Base-by-base conservation (phyloP, 1,284 basidiomycete genomes). In the Marasmius oreades region DNA sequence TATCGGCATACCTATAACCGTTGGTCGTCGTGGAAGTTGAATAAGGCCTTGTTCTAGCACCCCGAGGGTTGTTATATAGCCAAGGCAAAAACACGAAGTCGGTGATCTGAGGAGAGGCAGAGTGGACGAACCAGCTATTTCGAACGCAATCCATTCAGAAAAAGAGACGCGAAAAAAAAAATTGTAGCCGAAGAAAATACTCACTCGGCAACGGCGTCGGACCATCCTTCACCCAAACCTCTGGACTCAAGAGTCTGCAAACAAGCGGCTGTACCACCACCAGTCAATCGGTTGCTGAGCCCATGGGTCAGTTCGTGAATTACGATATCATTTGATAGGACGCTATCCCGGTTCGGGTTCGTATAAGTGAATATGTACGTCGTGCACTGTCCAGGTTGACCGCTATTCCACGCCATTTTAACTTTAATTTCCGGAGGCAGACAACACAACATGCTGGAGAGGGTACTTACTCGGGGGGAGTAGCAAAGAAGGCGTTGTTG, bases 201-300 rank as follows among this genome's bases (percentile, higher is more conserved):
- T 16, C 62, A 78, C 77, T 77, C 72, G 14, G 80, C 78, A 63
- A 82, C 70, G 23, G 78, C 75, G 63, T 82, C 80, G n/a, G 76
- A 77, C 79, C 79, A 81, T 39, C 77, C 80, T 68, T 83, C 81
- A 28, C 80, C 80, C 61, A 83, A 69, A 4, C 79, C 80, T 28
- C 72, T 72, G 26, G 80, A 69, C 62, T 82, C 80, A 8, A 67
- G 69, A 3, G 77, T 77, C 62, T 79, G 77, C 23, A 82, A 66
- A 63, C 81, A 82, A 11, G 73, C 67, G 24, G 72, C 80, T 16
- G 79, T 81, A 7, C 79, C 80, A 50, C 73, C 71, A 23, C 73
- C 73, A 5, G 72, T 74, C 63, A 75, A 59, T 34, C 72, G 71
- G 63, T 73, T 73, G 37, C 68, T 70, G 50, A 73, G 63, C 16